phyloP scores from a whole-genome alignment of 2,329 filamentous ascomycete species.

The Rhexocercosporidium sp. region DNA sequence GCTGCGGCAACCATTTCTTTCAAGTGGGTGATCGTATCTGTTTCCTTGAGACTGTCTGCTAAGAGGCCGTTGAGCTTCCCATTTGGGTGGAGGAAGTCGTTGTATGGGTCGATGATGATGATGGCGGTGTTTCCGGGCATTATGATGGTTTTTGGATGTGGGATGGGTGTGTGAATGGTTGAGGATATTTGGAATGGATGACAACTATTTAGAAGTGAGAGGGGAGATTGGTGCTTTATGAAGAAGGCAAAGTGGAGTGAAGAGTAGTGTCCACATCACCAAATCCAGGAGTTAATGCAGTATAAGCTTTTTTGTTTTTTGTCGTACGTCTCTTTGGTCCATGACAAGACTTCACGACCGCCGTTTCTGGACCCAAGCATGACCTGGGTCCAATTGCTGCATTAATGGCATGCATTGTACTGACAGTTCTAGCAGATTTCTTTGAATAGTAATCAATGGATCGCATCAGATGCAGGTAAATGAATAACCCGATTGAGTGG shows the following conservation, averaged over 20 bases:
- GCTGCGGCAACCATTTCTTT: slow-evolving; percentile 36
- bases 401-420: background rate
- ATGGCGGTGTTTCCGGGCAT: slow-evolving; percentile 30
- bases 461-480: background rate
- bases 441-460: background rate
- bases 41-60: slow-evolving; percentile 38
- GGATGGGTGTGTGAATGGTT: background rate
- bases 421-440: too few species aligned
- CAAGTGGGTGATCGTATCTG: slow-evolving; percentile 37
- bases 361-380: background rate
- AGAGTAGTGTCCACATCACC: background rate
- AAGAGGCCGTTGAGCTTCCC: slow-evolving; percentile 37
- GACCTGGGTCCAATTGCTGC: background rate
- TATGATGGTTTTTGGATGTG: background rate
- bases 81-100: slow-evolving; percentile 38
- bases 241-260: background rate
- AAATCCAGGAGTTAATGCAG: background rate
- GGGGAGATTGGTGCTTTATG: background rate
- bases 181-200: background rate
- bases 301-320: background rate
- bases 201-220: background rate
- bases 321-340: background rate
- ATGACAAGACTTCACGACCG: background rate
- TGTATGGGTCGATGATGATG: slow-evolving; percentile 39
- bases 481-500: background rate